Evolutionary conservation across 441 rosid genomes (phyloP).

Genomic region (Populus hybrid): DNA sequence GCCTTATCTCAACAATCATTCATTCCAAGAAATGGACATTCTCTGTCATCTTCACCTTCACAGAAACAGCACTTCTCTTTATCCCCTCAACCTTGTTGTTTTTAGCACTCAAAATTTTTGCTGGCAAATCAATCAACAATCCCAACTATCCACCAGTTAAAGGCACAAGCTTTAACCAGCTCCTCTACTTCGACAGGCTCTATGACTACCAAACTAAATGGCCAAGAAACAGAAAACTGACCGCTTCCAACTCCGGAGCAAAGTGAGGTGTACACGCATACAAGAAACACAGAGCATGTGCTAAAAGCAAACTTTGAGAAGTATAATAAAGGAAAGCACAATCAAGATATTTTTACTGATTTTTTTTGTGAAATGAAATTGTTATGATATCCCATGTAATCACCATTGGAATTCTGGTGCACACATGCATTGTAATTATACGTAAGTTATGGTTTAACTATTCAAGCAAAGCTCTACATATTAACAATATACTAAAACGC

Average conservation of each 20-base stretch:
- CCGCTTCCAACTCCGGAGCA: slow-evolving; percentile 41
- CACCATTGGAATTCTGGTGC: too few relatives aligned
- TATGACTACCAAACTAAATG: slow-evolving; percentile 49
- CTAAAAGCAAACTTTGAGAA: slow-evolving; percentile 47
- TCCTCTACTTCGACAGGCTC: slow-evolving; percentile 41
- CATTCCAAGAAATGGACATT: slow-evolving; percentile 29
- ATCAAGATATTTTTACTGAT: slow-evolving; percentile 31
- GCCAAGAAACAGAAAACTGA: slow-evolving; percentile 45
- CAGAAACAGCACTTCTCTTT: slow-evolving; percentile 18
- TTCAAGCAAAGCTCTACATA: too few relatives aligned
- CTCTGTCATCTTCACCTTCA: slow-evolving; percentile 20
- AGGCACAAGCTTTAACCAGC: slow-evolving; percentile 48
- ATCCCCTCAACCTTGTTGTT: slow-evolving; percentile 18
- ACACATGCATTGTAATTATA: too few relatives aligned
- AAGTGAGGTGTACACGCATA: slow-evolving; percentile 53
- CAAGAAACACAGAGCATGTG: slow-evolving; percentile 57
- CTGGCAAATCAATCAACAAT: slow-evolving; percentile 42
- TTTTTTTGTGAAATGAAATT: slow-evolving; percentile 40
- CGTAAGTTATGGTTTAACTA: too few relatives aligned
- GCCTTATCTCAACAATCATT: not conserved
- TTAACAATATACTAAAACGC: too few relatives aligned
- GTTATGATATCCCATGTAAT: too few relatives aligned
- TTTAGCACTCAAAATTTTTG: slow-evolving; percentile 32
- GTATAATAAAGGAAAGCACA: slow-evolving; percentile 45
- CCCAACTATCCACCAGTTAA: slow-evolving; percentile 49